Evolutionary conservation across 148 eudicot genomes (phyloP), one percentile per base, ranked within the genome.

Genomic region (Arbutus unedo): DNA sequence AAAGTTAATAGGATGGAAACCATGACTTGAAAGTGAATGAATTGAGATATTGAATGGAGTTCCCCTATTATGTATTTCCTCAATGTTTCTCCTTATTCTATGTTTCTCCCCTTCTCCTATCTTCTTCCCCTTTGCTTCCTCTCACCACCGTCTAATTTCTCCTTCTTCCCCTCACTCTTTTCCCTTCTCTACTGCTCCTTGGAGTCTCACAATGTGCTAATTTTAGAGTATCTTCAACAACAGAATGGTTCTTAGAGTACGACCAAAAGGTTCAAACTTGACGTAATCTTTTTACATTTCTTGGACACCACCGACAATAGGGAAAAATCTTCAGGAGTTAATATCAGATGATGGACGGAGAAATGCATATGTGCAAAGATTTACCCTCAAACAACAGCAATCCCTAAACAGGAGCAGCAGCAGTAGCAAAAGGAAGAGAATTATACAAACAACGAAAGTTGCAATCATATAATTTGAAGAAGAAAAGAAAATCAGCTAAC

Each of bases 401-500:
- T 48, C 56, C 54, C 7, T 2, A 45, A 45, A 55, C 2, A 54
- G 81, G 51, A 79, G 68, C 50, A 78, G 50, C 18, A 78, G 11
- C 8, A 78, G 8, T 3, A 15, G 21, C 57, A 57, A 44, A 15
- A 14, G 47, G 38, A 4, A 68, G 38, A 70, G 13, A 43, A 43
- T 9, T 4, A 70, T 2, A 14, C 49, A 16, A 70, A 43, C 45
- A 74, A 74, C 0, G 5, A 9, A 78, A 41, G 59, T 23, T 9
- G 48, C n/a, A 38, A 78, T 55, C 44, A 16, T 16, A 45, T 8
- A 56, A 4, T 55, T 11, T 8, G 25, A 79, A 23, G 7, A 56
- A 38, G 11, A 13, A 50, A 44, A 31, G 11, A 60, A 54, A 18
- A 55, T 11, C 8, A 19, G 74, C 75, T 60, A 9, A 96, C 99